Conservation (phyloP, 352 stramenopile species). For the Elongisporangium senticosum region DNA sequence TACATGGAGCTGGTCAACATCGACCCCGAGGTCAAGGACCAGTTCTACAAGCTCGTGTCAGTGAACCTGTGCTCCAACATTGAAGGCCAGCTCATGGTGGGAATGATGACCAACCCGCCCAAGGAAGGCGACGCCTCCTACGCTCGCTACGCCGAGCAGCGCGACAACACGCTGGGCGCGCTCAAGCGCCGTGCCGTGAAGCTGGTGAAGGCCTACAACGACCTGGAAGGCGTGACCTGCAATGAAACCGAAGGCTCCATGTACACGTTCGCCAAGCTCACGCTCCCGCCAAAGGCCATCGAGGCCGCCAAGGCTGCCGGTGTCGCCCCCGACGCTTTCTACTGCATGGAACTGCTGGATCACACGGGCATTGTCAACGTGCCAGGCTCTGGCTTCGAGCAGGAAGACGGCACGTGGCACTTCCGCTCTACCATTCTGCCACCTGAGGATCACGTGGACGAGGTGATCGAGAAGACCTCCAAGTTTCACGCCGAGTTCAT, state of each 20-base stretch:
- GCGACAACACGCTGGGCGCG: conserved; percentile 88
- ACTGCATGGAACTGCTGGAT: conserved; percentile 96
- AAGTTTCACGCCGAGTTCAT: conserved; percentile 97
- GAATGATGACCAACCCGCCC: conserved; percentile 97
- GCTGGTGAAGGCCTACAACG: conserved; percentile 92
- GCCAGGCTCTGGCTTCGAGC: conserved; percentile 96
- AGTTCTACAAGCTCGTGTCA: conserved; percentile 99
- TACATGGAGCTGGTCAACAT: conserved; percentile 98
- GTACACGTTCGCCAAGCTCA: conserved; percentile 97
- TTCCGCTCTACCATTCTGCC: conserved; percentile 99
- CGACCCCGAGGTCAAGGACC: conserved; percentile 84
- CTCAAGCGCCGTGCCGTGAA: conserved; percentile 93
- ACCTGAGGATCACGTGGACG: conserved; percentile 93
- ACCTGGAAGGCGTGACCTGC: conserved; percentile 95
- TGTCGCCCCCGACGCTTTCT: conserved; percentile 93
- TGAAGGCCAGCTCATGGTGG: conserved; percentile 96
- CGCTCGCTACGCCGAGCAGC: conserved; percentile 88
- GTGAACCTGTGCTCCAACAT: conserved; percentile 97
- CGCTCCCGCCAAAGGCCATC: conserved; percentile 86
- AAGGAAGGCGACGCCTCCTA: conserved; percentile 87
- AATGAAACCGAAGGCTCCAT: conserved; percentile 96
- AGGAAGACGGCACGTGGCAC: conserved; percentile 95
- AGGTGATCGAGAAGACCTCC: conserved; percentile 92
- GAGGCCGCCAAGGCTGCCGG: conserved; percentile 68
- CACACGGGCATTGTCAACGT: conserved; percentile 97